Conservation (phyloP, 345 rosid species). For the Durio zibethinus region DNA sequence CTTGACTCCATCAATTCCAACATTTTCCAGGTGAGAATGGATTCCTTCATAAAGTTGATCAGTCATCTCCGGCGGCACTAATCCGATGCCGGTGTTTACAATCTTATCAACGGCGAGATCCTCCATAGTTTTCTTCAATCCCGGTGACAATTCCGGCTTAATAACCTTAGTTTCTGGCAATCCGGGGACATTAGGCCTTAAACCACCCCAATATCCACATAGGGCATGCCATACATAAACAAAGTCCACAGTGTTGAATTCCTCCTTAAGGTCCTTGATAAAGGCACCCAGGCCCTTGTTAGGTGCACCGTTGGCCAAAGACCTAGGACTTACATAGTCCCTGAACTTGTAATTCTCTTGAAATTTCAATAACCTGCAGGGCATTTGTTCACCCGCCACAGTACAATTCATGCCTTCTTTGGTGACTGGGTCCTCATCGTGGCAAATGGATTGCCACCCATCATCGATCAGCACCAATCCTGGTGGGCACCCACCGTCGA, state of each 20-base stretch:
- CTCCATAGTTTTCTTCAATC: constrained; percentile 71
- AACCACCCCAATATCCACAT: constrained; percentile 97
- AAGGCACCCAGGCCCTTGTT: constrained; percentile 78
- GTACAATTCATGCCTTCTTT: constrained; percentile 72
- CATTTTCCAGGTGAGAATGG: constrained; percentile 65
- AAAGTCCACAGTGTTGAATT: constrained; percentile 67
- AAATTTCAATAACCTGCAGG: constrained; percentile 77
- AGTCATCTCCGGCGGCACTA: constrained; percentile 65
- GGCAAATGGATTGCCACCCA: constrained; percentile 93
- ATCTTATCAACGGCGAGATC: constrained; percentile 97
- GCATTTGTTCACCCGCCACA: constrained; percentile 95
- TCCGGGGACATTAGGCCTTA: constrained; percentile 66
- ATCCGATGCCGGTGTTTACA: constrained; percentile 59
- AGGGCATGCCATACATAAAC: constrained; percentile 97
- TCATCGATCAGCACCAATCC: constrained; percentile 91
- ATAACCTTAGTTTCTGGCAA: constrained; percentile 46
- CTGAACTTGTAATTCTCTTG: constrained; percentile 83
- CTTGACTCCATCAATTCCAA: constrained; percentile 94
- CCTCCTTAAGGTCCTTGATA: constrained; percentile 68
- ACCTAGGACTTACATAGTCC: constrained; percentile 52
- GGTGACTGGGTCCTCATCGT: constrained; percentile 62
- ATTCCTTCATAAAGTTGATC: constrained; percentile 78
- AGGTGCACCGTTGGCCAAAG: background rate
- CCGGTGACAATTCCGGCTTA: constrained; percentile 63
- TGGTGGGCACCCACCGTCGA: constrained; percentile 91